Conservation (phyloP, 2,329 filamentous ascomycete species). For the Scytalidium lignicola region DNA sequence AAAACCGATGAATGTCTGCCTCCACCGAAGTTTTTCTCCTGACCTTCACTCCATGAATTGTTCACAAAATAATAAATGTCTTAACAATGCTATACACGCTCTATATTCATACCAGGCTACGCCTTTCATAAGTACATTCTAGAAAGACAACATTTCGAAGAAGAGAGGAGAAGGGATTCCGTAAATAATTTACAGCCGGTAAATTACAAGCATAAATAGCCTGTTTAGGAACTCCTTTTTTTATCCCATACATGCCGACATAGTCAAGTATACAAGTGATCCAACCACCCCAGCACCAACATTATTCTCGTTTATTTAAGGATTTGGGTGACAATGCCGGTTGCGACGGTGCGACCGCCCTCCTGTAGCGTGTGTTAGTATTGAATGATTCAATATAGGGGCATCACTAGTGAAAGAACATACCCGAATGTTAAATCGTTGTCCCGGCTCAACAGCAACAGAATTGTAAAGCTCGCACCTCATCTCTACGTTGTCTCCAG, state of each 20-base stretch:
- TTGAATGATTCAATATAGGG: neutral
- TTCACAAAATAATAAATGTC: no score
- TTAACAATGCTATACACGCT: neutral
- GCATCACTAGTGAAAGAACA: neutral
- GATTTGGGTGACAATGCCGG: slow-evolving; percentile 75
- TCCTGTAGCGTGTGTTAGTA: slow-evolving; percentile 39
- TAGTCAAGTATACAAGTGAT: slow-evolving; percentile 20
- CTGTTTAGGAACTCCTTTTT: slow-evolving; percentile 19
- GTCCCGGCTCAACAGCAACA: slow-evolving; percentile 81
- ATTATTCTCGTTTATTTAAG: slow-evolving; percentile 30
- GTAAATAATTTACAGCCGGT: slow-evolving; percentile 15
- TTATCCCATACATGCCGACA: slow-evolving; percentile 10
- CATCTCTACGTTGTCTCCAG: slow-evolving; percentile 99
- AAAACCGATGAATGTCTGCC: no score
- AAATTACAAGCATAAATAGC: slow-evolving; percentile 8
- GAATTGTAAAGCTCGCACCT: slow-evolving; percentile 78
- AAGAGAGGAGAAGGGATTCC: slow-evolving; percentile 16
- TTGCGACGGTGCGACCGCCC: slow-evolving; percentile 85
- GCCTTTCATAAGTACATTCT: slow-evolving; percentile 16
- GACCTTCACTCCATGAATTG: no score
- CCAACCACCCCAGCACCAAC: slow-evolving; percentile 1
- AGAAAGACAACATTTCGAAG: slow-evolving; percentile 19
- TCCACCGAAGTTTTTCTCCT: no score
- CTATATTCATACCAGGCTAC: slow-evolving; percentile 9
- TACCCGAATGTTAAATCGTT: slow-evolving; percentile 89